phyloP scores from a whole-genome alignment of 345 rosid genomes.

The Pistacia atlantica region DNA sequence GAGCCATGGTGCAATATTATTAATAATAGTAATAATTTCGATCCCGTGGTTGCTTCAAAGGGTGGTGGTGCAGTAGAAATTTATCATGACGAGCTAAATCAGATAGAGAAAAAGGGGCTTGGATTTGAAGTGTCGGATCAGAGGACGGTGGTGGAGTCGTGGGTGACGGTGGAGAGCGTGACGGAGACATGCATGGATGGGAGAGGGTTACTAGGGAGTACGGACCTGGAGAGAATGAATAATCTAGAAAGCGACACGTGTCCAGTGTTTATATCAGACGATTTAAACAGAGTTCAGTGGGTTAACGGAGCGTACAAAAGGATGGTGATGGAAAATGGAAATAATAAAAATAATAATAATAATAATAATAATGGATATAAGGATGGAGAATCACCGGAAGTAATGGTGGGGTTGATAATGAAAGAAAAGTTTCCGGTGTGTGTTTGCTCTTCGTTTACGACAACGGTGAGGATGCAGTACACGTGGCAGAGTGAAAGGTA shows the following conservation, averaged over 20 bases:
- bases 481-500: slow-evolving; percentile 50
- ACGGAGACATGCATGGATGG: slow-evolving; percentile 32
- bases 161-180: slow-evolving; percentile 48
- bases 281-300: slow-evolving; percentile 53
- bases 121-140: slow-evolving; percentile 1
- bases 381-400: slow-evolving; percentile 28
- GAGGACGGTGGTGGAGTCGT: slow-evolving; percentile 16
- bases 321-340: slow-evolving; percentile 33
- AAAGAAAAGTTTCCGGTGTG: slow-evolving; percentile 38
- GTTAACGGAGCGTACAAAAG: slow-evolving; percentile 61
- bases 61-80: background rate
- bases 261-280: slow-evolving; percentile 72
- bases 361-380: slow-evolving; percentile 47
- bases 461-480: slow-evolving; percentile 65
- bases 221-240: slow-evolving; percentile 29
- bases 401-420: slow-evolving; percentile 48
- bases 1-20: slow-evolving; percentile 4
- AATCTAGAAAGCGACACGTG: slow-evolving; percentile 61
- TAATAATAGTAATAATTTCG: background rate
- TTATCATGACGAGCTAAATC: background rate
- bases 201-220: slow-evolving; percentile 12
- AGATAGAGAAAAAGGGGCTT: too few relatives aligned
- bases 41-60: background rate
- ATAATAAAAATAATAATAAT: too few relatives aligned
- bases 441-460: slow-evolving; percentile 40